Evolutionary conservation across 345 rosid genomes (phyloP), one percentile per base, ranked within the genome.

Genomic region (Arabis hirsuta): DNA sequence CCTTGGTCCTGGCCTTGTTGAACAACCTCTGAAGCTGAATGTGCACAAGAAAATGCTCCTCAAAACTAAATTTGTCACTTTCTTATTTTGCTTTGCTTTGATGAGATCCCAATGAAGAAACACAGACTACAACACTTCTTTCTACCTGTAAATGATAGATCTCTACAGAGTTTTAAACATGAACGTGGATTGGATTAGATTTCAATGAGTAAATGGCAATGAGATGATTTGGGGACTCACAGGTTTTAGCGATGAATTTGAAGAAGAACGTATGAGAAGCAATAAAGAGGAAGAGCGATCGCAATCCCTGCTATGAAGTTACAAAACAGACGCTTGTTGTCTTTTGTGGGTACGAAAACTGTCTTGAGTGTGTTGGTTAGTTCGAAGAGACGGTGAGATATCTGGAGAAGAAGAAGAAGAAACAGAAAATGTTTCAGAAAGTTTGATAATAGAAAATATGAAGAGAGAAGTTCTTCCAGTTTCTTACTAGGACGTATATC

Each of bases 301-400:
- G 85, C 84, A 31, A 78, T 80, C 54, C 90, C 99, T 1, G 94
- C 94, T 27, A 83, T 12, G 47, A 81, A 73, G 83, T 95, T 90
- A 75, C 72, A 70, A 32, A 91, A 77, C 56, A 95, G 87, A 52
- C 84, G 82, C 44, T 68, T 76, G 67, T 87, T 83, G 68, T 95
- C 96, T 76, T 86, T 95, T 51, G 88, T 79, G 20, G 98, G 99
- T 62, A 95, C 68, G 27, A 95, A 90, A 56, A 76, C 88, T 0
- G 82, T 44, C 84, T 95, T 95, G 34, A 95, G 82, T 1, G 86
- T 76, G 70, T 90, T 90, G 55, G 99, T 90, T 59, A 95, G 74
- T 72, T 88, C 85, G 69, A 95, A 95, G 8, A 95, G 80, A 74
- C 96, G 87, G 74, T 79, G 85, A 62, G 97, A 95, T 67, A 95